Evolutionary conservation across 331 rosid genomes (phyloP), one percentile per base, ranked within the genome.

Genomic region (Quercus phellos): DNA sequence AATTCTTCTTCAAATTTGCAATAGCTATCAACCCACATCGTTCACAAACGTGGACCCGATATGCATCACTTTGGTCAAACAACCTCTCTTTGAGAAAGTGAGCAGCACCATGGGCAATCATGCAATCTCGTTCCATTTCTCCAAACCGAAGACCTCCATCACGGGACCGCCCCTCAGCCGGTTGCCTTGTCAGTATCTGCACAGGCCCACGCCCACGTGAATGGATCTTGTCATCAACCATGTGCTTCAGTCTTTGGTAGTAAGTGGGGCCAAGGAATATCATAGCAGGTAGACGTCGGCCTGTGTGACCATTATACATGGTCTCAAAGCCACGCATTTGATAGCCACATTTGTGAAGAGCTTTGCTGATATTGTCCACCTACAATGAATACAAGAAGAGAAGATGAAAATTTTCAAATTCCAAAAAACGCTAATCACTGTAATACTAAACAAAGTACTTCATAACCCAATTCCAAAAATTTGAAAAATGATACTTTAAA

Each of bases 241-340:
- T 92, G 70, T 92, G 97, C 85, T 92, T 92, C 81, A 92, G 66
- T 76, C 97, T 87, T 77, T 92, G 97, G 76, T 92, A 92, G 77
- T 92, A 92, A 2, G 99, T 94, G 26, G 99, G 97, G 51, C 99
- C 99, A 64, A 94, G 97, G 91, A 94, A 95, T 74, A 95, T 95
- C 97, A 91, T 91, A 50, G 99, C 94, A 43, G 80, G 30, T 60
- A 95, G 90, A 55, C 92, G 90, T 69, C 99, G 87, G 67, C 99
- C 99, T 3, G 99, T 94, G 78, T 94, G 99, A 51, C 99, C 99
- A 72, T 92, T 94, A 81, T 92, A 94, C 99, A 94, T 95, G 71
- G 99, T 95, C 91, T 94, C 99, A 51, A 94, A 94, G 26, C 99
- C 99, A 58, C 97, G 98, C 99, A 94, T 92, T 83, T 94, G 97